phyloP scores from a whole-genome alignment of 179 eudicot genomes.

The Monotropa hypopitys region DNA sequence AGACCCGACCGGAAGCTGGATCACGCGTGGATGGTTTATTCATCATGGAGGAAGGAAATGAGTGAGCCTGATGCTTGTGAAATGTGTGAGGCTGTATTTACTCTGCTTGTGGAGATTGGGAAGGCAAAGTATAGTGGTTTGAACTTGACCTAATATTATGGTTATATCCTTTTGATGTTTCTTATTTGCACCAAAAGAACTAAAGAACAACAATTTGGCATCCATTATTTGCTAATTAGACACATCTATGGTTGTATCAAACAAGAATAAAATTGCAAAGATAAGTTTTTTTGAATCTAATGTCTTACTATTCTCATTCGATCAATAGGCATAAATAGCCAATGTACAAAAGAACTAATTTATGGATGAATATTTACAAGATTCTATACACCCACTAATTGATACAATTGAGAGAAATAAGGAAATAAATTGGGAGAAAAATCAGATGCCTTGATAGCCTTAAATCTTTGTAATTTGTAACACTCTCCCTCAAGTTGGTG shows the following conservation, averaged over 20 bases:
- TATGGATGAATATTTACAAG: not conserved
- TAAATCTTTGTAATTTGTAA: not conserved
- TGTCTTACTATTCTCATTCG: too few species aligned
- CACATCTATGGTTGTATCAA: too few species aligned
- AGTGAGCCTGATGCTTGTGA: constrained; percentile 52
- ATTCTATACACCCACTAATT: too few species aligned
- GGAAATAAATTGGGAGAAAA: not conserved
- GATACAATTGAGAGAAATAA: too few species aligned
- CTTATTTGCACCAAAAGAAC: too few species aligned
- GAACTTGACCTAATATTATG: not conserved
- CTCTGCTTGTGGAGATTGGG: constrained; percentile 70
- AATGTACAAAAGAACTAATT: not conserved
- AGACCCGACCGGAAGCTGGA: constrained; percentile 65
- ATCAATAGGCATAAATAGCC: not conserved
- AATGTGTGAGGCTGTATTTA: constrained; percentile 84
- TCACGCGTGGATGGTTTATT: constrained; percentile 90
- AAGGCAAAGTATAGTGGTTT: constrained; percentile 12
- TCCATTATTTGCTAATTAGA: not conserved
- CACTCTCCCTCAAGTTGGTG: too few species aligned
- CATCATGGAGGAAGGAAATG: constrained; percentile 59
- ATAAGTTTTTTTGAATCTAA: too few species aligned
- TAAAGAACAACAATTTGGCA: too few species aligned
- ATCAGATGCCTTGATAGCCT: too few species aligned
- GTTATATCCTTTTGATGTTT: not conserved
- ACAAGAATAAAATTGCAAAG: too few species aligned